Base-by-base conservation (phyloP, 139 green algal species). In the Spirogloea muscicola region DNA sequence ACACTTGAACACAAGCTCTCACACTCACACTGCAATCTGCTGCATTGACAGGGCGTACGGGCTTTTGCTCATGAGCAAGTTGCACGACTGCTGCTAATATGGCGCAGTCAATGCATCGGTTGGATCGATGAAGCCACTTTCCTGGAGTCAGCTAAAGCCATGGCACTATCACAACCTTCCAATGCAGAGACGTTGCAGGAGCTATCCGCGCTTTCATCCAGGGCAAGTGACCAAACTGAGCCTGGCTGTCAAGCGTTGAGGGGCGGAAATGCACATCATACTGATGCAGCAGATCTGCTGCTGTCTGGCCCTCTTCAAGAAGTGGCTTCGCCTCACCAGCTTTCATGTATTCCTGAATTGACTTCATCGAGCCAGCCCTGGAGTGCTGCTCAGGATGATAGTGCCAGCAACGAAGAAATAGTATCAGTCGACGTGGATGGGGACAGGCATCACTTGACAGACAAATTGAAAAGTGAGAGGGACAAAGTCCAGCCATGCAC, bases 31-130 rank as follows among this genome's bases (percentile, higher is more conserved):
- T n/a, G 31, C 9, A 25, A 37, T 4, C 33, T 59, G 3, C 10
- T 4, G 10, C 10, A 25, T n/a, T 13, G 6, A 3, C 57, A 64
- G 57, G 57, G 57, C 0, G 33, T 65, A 9, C 57, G 57, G 41
- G 57, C 57, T 13, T 44, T 34, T 27, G 57, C 57, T 4, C 57
- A 65, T 9, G 57, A 65, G 57, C 33, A 65, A 31, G n/a, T 65
- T 29, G 57, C 57, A 1, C 57, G 33, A 3, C 33, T 65, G 25
- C 41, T 65, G 33, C 29, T 13, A 13, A 10, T 13, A 10, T 10
- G 13, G 43, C 43, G 13, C 13, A 10, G 13, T 51, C 43, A 51
- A 10, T 51, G 13, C 43, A 10, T 10, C 43, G 10, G 10, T 51
- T 7, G 10, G 34, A 34, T 29, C 49, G 10, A 16, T 29, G 16